Conservation (phyloP, 2,329 filamentous ascomycete genomes). For the Simplicillium aogashimaense region DNA sequence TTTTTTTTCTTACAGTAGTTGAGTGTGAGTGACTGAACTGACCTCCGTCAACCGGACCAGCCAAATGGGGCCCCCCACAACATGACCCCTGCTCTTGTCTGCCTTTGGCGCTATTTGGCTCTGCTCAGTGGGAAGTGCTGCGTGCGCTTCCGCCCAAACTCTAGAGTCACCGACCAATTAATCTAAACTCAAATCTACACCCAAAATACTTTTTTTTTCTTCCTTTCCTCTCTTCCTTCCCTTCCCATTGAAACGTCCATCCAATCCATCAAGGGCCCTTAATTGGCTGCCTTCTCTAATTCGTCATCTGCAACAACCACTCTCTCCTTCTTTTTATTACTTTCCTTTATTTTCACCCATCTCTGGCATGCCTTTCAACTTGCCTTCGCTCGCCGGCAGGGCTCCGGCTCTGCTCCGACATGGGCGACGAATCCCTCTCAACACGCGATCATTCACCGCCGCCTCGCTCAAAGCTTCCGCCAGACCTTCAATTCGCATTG, state of each 20-base stretch:
- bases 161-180: slow-evolving; percentile 13
- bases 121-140: neutral
- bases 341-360: neutral
- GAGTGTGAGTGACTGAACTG: too few relatives aligned
- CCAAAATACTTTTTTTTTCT: slow-evolving; percentile 7
- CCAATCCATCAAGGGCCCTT: slow-evolving; percentile 4
- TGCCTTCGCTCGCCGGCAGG: slow-evolving; percentile 40
- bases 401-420: slow-evolving; percentile 48
- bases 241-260: slow-evolving; percentile 1
- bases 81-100: too few relatives aligned
- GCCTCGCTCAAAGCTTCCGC: slow-evolving; percentile 17
- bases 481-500: slow-evolving; percentile 21
- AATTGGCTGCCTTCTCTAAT: slow-evolving; percentile 16
- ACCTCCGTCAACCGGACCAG: too few relatives aligned
- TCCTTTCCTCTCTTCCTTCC: slow-evolving; percentile 9
- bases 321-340: too few relatives aligned
- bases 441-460: slow-evolving; percentile 33
- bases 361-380: slow-evolving; percentile 27
- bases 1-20: too few relatives aligned
- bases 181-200: too few relatives aligned
- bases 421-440: slow-evolving; percentile 38
- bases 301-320: too few relatives aligned
- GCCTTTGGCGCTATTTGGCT: too few relatives aligned
- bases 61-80: too few relatives aligned
- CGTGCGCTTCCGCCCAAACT: slow-evolving; percentile 9